phyloP scores from a whole-genome alignment of 2,329 filamentous ascomycete genomes.

The Truncatella angustata region DNA sequence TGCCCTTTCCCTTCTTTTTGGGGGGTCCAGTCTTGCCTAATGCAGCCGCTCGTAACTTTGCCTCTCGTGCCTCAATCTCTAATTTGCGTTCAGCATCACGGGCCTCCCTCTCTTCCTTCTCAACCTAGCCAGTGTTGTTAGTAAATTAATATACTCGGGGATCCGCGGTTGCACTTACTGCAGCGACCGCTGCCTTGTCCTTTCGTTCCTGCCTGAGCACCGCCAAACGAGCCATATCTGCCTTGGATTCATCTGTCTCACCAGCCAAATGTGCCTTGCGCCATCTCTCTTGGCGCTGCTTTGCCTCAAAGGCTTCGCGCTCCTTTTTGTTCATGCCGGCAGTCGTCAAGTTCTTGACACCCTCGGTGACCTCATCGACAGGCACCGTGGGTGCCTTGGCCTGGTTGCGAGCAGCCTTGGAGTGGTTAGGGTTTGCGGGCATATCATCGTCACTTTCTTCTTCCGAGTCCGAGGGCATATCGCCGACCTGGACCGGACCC shows the following conservation, averaged over 20 bases:
- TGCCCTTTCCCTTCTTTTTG: conserved; percentile 46
- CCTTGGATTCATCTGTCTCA: conserved; percentile 93
- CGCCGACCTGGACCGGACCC: conserved; percentile 74
- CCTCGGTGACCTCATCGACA: conserved; percentile 52
- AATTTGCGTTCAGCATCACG: conserved; percentile 45
- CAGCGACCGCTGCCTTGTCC: conserved; percentile 76
- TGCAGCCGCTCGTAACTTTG: conserved; percentile 54
- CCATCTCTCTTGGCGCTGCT: conserved; percentile 85
- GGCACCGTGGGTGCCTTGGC: conserved; percentile 39
- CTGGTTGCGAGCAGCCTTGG: conserved; percentile 67
- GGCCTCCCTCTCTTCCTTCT: conserved; percentile 56
- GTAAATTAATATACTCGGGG: conserved; percentile 16
- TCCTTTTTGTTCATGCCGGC: conserved; percentile 47
- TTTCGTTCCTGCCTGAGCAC: conserved; percentile 84
- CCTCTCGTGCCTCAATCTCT: conserved; percentile 54
- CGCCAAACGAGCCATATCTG: conserved; percentile 79
- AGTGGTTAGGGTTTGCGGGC: conserved; percentile 92
- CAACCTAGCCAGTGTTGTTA: conserved; percentile 42
- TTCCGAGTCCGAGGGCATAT: conserved; percentile 72
- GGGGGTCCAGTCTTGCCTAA: conserved; percentile 36
- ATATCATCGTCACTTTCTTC: conserved; percentile 56
- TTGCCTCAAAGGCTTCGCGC: conserved; percentile 77
- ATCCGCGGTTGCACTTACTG: too few relatives aligned
- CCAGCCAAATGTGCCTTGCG: conserved; percentile 89
- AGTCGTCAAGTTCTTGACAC: conserved; percentile 49